These are phyloP conservation scores for Neurospora discreta DNA, from an alignment of 495 filamentous ascomycete species.

Conservation along the genomic window DNA sequence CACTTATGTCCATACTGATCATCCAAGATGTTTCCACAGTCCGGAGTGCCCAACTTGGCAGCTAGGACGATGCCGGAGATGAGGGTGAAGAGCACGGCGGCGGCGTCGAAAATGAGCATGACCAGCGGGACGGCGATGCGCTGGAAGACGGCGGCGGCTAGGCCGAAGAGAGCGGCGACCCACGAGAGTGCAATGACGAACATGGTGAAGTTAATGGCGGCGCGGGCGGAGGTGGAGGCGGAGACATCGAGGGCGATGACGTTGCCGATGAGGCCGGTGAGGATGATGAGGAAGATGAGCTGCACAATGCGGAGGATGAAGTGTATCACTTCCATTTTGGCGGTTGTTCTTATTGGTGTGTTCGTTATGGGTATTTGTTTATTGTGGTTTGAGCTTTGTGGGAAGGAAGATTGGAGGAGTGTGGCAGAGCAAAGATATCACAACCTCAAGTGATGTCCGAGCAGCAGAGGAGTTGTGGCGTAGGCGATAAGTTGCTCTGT, in stretches of 20 bases:
- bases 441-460: neutral
- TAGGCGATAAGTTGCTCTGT: neutral
- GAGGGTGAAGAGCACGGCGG: conserved; percentile 32
- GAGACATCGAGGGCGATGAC: conserved; percentile 32
- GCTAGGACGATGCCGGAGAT: conserved; percentile 35
- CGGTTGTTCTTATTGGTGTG: neutral
- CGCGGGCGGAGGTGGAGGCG: conserved; percentile 23
- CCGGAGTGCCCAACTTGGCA: conserved; percentile 32
- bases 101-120: conserved; percentile 28
- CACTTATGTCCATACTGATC: conserved; percentile 16
- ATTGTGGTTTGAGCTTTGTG: neutral
- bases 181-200: conserved; percentile 36
- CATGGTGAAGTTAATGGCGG: conserved; percentile 40
- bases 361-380: neutral
- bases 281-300: conserved; percentile 32
- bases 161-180: conserved; percentile 28
- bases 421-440: neutral
- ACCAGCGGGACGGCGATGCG: conserved; percentile 24
- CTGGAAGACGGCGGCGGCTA: conserved; percentile 22
- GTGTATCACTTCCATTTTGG: conserved; percentile 28
- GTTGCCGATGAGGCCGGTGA: conserved; percentile 39
- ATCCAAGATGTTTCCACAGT: conserved; percentile 23
- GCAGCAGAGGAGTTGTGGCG: neutral
- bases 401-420: neutral
- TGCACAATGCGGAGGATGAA: conserved; percentile 28